Base-by-base conservation (phyloP, 345 rosid genomes). In the Citrus australasica region DNA sequence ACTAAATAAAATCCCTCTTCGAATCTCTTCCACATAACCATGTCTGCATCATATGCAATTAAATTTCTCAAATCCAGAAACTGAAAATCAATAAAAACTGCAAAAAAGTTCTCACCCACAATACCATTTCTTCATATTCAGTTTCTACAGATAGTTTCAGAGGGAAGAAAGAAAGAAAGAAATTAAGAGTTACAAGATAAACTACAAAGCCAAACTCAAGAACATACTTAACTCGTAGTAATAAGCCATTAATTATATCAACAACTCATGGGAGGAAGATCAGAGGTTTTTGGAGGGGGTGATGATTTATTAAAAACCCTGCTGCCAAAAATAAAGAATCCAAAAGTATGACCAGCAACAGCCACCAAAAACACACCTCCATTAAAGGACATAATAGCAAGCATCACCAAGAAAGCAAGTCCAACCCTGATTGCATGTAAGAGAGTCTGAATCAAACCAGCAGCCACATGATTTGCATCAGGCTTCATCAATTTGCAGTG, bases 381-480 rank as follows among this genome's bases (percentile, higher is more conserved):
- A 55, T 94, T 94, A 71, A 94, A 92, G 9, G 98, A 92, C 98
- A 94, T 94, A 64, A 92, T 78, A 2, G 98, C 93, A 32, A 94
- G 81, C 98, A 94, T 94, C 19, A 91, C 92, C 79, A 88, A 22
- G 81, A 89, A 91, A 21, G 87, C 85, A 16, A 94, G 79, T 3
- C 96, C 91, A 59, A 88, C 83, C 76, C 89, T 86, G 11, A 92
- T 4, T 0, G 86, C 79, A 53, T 90, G 89, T 84, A 91, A 27
- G 21, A 77, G 37, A 7, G 92, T 86, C 84, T 85, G 93, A 46
- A 81, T 60, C 14, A 91, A 5, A 17, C 94, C 92, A 1, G 90
- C 87, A 4, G 78, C 68, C 0, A 86, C 76, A 63, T 78, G 78
- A 67, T 55, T 55, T 2, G 83, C 37, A 2, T 74, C 89, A 6